Evolutionary conservation across 352 stramenopile genomes (phyloP), one percentile per base, ranked within the genome.

Genomic region (Phytophthora constricta): DNA sequence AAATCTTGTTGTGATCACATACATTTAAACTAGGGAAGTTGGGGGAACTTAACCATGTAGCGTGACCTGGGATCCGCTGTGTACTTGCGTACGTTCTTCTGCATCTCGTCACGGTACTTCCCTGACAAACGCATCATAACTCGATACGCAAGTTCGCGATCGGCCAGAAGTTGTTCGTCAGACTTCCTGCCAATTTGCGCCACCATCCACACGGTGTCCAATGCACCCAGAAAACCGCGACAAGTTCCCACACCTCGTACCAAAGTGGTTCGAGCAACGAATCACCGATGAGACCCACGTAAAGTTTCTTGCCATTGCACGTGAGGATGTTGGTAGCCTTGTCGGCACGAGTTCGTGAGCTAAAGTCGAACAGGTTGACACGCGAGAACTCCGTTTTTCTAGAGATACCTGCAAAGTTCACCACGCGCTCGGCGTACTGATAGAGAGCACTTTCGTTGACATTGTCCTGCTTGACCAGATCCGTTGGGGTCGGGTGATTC

Each of bases 311-410:
- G 55, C 70, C 76, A 1, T 74, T 54, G 34, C 79, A 84, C 7
- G 65, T 59, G 13, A 92, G 53, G 14, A 92, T 70, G 39, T 75
- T 90, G 3, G 80, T 77, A 19, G 84, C 80, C 58, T 89, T 83
- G 14, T 85, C 80, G 10, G 80, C 84, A 2, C 86, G 82, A 7
- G 82, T 88, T 13, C 84, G 80, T 23, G 81, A 75, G 58, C 80
- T 91, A 66, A 94, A 94, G 65, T 94, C 86, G 63, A 94, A 92
- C 25, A 94, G 60, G 25, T 80, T 77, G 26, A 91, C 82, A 23
- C 80, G 74, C 9, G 74, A 59, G 19, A 90, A 90, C 33, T 81
- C 66, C 10, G 72, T 68, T 43, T 79, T 80, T 39, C 85, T 65
- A 1, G 82, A 77, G 45, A 94, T 88, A 27, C 86, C 65, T 25